Base-by-base conservation (phyloP, 2,329 filamentous ascomycete genomes). In the Hymenoscyphus scutula region DNA sequence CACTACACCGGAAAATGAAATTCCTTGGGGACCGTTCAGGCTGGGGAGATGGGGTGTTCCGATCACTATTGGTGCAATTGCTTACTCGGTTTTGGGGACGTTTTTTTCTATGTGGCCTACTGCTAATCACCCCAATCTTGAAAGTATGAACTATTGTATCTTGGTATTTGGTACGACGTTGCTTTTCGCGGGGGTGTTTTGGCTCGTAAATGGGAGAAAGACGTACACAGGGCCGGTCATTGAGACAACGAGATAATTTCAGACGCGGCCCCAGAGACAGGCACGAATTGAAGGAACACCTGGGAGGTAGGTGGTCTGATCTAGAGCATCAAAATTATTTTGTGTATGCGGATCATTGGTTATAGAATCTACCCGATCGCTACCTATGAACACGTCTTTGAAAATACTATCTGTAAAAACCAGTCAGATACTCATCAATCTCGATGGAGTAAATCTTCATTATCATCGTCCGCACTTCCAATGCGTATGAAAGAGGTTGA, bases 81-180 rank as follows among this genome's bases (percentile, higher is more conserved):
- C 54, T 7, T 64, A 59, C 19, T 55, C 54, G 17, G 3, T 55
- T 4, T 30, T 62, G 3, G 63, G 56, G 10, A 27, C 45, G 15
- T 62, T 64, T n/a, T 64, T 64, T 27, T 59, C 53, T 5, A 58
- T 62, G 45, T 64, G 57, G 60, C 63, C 63, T 29, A 38, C 51
- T 5, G 57, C 34, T 4, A 30, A 30, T 2, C 34, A 53, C n/a
- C 37, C 54, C 8, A 59, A 48, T 27, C 11, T 38, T n/a, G 45
- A 54, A 4, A 30, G 30, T 6, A 62, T 62, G 63, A 64, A 64
- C 25, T 64, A 53, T 37, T 57, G 34, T 6, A 30, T 53, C 10
- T 30, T 64, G 3, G 61, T 64, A 4, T 64, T 53, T 32, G 56
- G 55, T 3, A 57, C 54, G 7, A 53, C 41, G 0, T 25, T 64